Evolutionary conservation across 805 yeast species (phyloP).

Genomic region (Metschnikowia proteae): DNA sequence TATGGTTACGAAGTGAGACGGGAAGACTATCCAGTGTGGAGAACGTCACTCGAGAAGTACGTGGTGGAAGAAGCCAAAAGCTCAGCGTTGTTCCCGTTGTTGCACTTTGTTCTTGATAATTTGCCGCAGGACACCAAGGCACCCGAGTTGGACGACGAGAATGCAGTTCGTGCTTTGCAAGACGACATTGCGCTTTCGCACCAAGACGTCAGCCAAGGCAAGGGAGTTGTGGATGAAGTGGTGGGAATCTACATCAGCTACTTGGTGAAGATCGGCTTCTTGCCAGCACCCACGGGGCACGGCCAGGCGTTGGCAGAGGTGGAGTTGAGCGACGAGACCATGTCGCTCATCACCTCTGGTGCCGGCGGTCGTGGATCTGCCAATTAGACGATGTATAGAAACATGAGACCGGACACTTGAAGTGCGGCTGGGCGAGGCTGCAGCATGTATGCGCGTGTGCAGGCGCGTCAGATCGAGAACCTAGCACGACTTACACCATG

Average conservation of each 20-base stretch:
- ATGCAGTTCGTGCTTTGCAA: conserved; percentile 67
- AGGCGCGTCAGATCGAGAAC: too few relatives aligned
- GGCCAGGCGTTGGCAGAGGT: conserved; percentile 56
- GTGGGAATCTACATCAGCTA: conserved; percentile 78
- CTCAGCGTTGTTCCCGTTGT: conserved; percentile 85
- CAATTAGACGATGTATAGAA: background rate
- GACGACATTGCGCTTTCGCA: conserved; percentile 63
- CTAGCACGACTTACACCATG: too few relatives aligned
- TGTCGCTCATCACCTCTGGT: conserved; percentile 25
- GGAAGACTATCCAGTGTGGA: conserved; percentile 77
- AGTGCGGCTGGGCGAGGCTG: too few relatives aligned
- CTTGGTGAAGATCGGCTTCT: conserved; percentile 73
- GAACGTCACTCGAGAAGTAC: conserved; percentile 63
- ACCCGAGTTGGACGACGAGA: conserved; percentile 88
- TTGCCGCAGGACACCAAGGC: conserved; percentile 90
- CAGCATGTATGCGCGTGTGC: too few relatives aligned
- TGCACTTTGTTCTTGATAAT: conserved; percentile 91
- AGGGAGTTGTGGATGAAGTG: conserved; percentile 65
- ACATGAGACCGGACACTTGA: too few relatives aligned
- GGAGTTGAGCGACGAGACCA: conserved; percentile 51
- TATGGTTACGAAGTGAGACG: conserved; percentile 71
- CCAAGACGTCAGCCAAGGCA: conserved; percentile 62
- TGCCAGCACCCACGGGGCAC: conserved; percentile 54
- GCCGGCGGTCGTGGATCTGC: conserved; percentile 23
- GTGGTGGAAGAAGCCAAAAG: conserved; percentile 74